A percentile compares a stretch with the other conserved stretches of the same genome.
phyloP scores from a whole-genome alignment of 106 monocot species.

The Phalaenopsis aphrodite region DNA sequence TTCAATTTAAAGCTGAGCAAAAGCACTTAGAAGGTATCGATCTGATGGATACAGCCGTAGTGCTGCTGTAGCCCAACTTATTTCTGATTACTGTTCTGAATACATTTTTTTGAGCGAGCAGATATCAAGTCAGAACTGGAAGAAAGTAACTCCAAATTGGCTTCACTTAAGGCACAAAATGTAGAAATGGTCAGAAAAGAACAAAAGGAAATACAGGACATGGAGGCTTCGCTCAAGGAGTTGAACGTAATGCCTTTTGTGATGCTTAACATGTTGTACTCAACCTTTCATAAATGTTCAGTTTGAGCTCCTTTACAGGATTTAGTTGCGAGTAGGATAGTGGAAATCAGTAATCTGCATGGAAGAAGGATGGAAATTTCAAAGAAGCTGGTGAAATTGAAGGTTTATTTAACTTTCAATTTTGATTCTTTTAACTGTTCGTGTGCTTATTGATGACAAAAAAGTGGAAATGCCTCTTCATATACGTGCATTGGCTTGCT shows the following conservation, averaged over 20 bases:
- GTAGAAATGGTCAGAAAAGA: constrained; percentile 54
- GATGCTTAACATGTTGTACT: not conserved
- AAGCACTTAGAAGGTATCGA: constrained; percentile 62
- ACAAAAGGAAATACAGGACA: constrained; percentile 64
- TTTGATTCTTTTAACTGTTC: not conserved
- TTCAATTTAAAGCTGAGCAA: constrained; percentile 50
- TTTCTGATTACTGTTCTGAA: not conserved
- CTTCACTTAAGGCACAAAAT: constrained; percentile 52
- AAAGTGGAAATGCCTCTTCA: not conserved
- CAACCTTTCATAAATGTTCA: not conserved
- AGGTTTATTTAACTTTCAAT: constrained; percentile 30
- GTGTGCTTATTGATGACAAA: not conserved
- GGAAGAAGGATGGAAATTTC: constrained; percentile 57
- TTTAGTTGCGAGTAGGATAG: constrained; percentile 54
- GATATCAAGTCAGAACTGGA: constrained; percentile 52
- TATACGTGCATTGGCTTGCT: not conserved
- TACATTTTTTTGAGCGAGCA: not conserved
- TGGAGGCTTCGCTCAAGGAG: constrained; percentile 59
- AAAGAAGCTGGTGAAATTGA: constrained; percentile 52
- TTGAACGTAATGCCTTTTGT: constrained; percentile 29
- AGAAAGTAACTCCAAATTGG: constrained; percentile 55
- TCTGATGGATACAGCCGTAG: not conserved
- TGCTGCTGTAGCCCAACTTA: not conserved
- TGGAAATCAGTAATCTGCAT: constrained; percentile 52
- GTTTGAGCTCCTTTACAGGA: constrained; percentile 37